phyloP scores from a whole-genome alignment of 495 filamentous ascomycete species.

The Acidomyces sp. region DNA sequence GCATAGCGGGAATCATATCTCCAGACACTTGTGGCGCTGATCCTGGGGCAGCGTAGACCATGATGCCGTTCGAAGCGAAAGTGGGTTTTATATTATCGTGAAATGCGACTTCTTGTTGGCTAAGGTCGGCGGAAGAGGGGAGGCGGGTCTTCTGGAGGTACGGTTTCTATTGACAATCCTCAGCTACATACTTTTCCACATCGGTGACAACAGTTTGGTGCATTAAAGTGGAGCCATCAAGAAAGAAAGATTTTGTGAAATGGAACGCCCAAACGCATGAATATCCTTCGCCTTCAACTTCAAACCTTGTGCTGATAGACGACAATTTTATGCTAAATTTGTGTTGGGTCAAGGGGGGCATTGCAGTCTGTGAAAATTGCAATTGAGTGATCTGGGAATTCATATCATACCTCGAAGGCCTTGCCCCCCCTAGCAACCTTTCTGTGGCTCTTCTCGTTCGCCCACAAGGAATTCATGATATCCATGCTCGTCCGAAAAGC shows the following conservation, averaged over 20 bases:
- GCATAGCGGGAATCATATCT: constrained; percentile 26
- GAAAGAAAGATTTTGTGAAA: too few species aligned
- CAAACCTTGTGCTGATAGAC: neutral
- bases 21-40: constrained; percentile 19
- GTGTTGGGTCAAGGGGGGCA: too few species aligned
- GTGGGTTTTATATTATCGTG: constrained; percentile 58
- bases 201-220: constrained; percentile 11
- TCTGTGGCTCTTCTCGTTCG: constrained; percentile 41
- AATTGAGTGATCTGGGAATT: constrained; percentile 29
- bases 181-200: constrained; percentile 36
- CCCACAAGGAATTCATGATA: constrained; percentile 82
- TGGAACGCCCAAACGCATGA: constrained; percentile 14
- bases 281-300: neutral
- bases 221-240: too few species aligned
- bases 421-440: constrained; percentile 39
- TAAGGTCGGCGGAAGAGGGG: constrained; percentile 44
- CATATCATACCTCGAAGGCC: constrained; percentile 61
- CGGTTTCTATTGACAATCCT: constrained; percentile 60
- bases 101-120: constrained; percentile 43
- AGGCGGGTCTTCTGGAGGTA: constrained; percentile 48
- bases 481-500: constrained; percentile 71
- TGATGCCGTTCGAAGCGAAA: constrained; percentile 62
- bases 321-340: neutral
- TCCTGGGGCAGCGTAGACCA: constrained; percentile 45
- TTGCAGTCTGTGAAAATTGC: constrained; percentile 1